Conservation (phyloP, 2,329 filamentous ascomycete species). For the Chaetomium olivaceum region DNA sequence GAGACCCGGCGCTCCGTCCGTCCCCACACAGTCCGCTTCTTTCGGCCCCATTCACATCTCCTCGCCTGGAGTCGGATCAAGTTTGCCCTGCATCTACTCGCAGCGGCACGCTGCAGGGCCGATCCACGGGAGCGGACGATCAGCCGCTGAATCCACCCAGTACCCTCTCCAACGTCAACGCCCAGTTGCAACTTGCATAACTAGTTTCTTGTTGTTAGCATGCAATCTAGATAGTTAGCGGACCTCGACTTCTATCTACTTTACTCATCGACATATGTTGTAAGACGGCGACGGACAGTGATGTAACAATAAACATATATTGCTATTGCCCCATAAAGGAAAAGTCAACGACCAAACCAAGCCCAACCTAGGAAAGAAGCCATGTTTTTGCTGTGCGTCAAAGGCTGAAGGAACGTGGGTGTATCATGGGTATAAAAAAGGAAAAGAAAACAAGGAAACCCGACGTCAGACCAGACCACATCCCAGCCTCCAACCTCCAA, state of each 20-base stretch:
- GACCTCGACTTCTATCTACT: not conserved
- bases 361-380: not conserved
- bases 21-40: slow-evolving; percentile 9
- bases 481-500: not conserved
- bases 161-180: not conserved
- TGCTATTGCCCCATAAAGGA: not conserved
- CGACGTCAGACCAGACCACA: not conserved
- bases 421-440: slow-evolving; percentile 10
- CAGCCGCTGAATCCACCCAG: not conserved
- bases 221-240: not conserved
- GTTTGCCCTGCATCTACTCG: not conserved
- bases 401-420: slow-evolving; percentile 1
- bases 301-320: not conserved
- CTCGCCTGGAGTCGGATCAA: not conserved
- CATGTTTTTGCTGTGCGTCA: not conserved
- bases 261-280: not conserved
- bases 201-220: not conserved
- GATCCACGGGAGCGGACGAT: not conserved
- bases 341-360: not conserved
- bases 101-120: not conserved
- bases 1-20: not conserved
- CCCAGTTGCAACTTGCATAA: not conserved
- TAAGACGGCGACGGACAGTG: not conserved
- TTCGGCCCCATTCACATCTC: not conserved
- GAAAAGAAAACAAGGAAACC: slow-evolving; percentile 5